Percentiles rank a stretch among this genome's conserved stretches.
phyloP scores from a whole-genome alignment of 2,329 filamentous ascomycete species.

The Fusarium kyushuense region DNA sequence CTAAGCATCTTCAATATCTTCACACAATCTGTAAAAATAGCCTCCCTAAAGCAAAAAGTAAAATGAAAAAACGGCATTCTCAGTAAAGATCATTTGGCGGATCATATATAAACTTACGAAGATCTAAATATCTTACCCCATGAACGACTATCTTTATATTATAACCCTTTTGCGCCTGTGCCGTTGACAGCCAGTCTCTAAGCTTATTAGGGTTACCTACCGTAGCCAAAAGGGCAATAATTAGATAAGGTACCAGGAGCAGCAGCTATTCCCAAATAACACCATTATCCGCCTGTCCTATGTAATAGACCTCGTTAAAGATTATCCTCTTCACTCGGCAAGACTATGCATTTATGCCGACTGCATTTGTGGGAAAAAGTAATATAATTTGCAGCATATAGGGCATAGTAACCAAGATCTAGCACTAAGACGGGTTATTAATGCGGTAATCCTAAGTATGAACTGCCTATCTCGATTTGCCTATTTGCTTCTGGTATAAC shows the following conservation, averaged over 20 bases:
- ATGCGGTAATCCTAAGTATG: constrained; percentile 81
- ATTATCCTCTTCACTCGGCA: constrained; percentile 78
- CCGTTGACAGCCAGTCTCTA: constrained; percentile 72
- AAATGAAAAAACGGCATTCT: constrained; percentile 81
- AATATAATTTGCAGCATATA: constrained; percentile 85
- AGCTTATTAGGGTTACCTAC: constrained; percentile 81
- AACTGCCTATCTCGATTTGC: constrained; percentile 81
- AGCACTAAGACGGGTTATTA: constrained; percentile 78
- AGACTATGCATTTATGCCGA: constrained; percentile 68
- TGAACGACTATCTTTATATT: constrained; percentile 77
- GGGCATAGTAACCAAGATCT: constrained; percentile 81
- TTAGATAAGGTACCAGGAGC: constrained; percentile 78
- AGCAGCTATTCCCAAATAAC: constrained; percentile 83
- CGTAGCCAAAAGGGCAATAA: constrained; percentile 83
- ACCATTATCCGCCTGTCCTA: constrained; percentile 80
- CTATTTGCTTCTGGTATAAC: constrained; percentile 66
- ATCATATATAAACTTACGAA: constrained; percentile 78
- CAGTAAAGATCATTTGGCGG: constrained; percentile 68
- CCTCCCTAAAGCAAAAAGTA: constrained; percentile 78
- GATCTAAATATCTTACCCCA: constrained; percentile 77
- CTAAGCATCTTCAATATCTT: constrained; percentile 63
- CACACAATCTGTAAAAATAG: constrained; percentile 74
- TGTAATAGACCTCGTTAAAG: constrained; percentile 86
- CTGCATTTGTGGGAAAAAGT: constrained; percentile 72
- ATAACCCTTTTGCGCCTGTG: constrained; percentile 72